Base-by-base conservation (phyloP, 2,329 filamentous ascomycete genomes). In the Aspergillus vadensis region DNA sequence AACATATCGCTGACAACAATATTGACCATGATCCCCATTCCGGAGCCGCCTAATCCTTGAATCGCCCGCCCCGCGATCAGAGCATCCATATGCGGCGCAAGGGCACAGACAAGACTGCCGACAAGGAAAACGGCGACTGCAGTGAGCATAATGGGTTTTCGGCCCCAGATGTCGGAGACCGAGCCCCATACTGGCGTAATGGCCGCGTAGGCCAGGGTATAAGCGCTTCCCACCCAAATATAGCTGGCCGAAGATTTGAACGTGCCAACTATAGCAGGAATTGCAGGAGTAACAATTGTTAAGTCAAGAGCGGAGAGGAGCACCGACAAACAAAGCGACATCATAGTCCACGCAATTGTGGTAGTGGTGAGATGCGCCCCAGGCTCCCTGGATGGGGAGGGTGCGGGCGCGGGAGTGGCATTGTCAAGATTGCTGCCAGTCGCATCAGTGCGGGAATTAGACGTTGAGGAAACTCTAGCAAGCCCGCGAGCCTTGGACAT, bases 91-190 rank as follows among this genome's bases (percentile, higher is more conserved):
- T 71, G 77, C 0, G 69, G 65, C 1, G 78, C 77, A 2, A 77
- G 67, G 0, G 80, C 84, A 51, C 81, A 82, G 0, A 86, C 63
- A 17, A 84, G 76, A 17, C 78, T 82, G 8, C 79, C 79, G 4
- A 69, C 69, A 1, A 82, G 73, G 65, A 86, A 87, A 21, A 81
- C 70, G 0, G 69, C 71, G 1, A 82, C 76, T 0, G 81, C 80
- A 4, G 71, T 10, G 2, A 61, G 12, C 4, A 58, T 23, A 4
- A n/a, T 77, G 0, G 81, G 80, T 66, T 85, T 85, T 6, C 84
- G 79, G 3, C 84, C 84, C 80, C 81, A 87, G 36, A 86, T 85
- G 62, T 87, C 84, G 1, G 80, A 81, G 38, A 86, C 72, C 30
- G 54, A 63, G 15, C 64, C 64, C 64, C 64, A 67, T 36, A 70